Evolutionary conservation across 495 filamentous ascomycete genomes (phyloP).

Genomic region (Glonium stellatum): DNA sequence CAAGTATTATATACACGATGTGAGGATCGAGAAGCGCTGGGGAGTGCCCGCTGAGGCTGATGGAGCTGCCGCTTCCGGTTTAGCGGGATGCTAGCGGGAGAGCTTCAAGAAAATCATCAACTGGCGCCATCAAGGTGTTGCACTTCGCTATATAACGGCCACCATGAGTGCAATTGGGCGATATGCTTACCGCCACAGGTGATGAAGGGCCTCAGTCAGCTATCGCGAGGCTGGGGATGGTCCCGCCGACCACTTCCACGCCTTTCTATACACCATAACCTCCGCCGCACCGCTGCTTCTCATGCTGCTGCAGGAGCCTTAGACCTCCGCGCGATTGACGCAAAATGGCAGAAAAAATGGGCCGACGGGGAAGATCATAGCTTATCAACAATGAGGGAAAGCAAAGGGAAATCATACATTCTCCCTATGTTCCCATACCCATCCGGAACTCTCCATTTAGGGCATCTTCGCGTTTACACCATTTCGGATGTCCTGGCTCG

Average conservation of each 20-base stretch:
- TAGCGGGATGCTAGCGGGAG: not conserved
- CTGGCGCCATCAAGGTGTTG: not conserved
- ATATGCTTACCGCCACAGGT: constrained; percentile 10
- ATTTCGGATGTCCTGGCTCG: constrained; percentile 80
- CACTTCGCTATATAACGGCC: not conserved
- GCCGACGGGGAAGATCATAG: constrained; percentile 24
- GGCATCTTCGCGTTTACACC: constrained; percentile 82
- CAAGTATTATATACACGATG: not conserved
- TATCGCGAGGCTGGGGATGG: constrained; percentile 13
- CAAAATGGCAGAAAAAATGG: constrained; percentile 67
- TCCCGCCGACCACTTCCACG: constrained; percentile 8
- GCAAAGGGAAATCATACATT: constrained; percentile 60
- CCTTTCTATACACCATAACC: not conserved
- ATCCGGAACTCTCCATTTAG: constrained; percentile 81
- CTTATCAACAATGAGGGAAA: not conserved
- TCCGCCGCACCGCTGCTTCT: not conserved
- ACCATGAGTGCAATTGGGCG: not conserved
- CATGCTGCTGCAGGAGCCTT: constrained; percentile 30
- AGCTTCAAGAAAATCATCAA: not conserved
- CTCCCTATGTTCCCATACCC: constrained; percentile 93
- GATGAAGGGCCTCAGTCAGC: constrained; percentile 19
- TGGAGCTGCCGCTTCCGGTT: not conserved
- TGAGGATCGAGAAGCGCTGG: not conserved
- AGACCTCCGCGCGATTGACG: constrained; percentile 58
- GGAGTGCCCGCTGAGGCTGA: not conserved